phyloP scores from a whole-genome alignment of 768 basidiomycete genomes.

The Tulasnella calospora region DNA sequence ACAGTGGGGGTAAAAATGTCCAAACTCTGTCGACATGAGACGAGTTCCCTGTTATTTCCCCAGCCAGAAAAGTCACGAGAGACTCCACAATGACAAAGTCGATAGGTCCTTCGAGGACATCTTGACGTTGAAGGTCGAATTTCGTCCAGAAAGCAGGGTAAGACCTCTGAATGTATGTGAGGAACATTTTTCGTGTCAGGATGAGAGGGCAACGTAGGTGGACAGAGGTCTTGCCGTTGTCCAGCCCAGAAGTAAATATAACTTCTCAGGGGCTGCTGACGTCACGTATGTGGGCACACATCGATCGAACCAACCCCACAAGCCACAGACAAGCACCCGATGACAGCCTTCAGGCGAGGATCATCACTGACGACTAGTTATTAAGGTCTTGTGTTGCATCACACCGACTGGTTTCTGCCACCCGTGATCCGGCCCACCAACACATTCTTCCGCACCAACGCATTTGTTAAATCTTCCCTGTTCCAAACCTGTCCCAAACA shows the following conservation, averaged over 20 bases:
- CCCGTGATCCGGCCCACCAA: too few relatives aligned
- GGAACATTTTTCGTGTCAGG: background rate
- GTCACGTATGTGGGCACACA: background rate
- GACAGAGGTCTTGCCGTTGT: background rate
- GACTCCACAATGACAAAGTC: conserved; percentile 22
- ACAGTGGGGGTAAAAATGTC: conserved; percentile 71
- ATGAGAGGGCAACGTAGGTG: background rate
- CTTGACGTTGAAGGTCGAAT: conserved; percentile 1
- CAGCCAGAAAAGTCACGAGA: conserved; percentile 49
- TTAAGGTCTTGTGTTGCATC: too few relatives aligned
- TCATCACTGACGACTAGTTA: background rate
- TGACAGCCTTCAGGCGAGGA: background rate
- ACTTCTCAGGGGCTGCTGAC: background rate
- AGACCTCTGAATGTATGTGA: conserved; percentile 8
- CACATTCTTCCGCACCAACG: too few relatives aligned
- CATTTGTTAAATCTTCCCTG: too few relatives aligned
- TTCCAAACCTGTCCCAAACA: too few relatives aligned
- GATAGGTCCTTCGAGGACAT: conserved; percentile 20
- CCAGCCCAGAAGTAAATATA: background rate
- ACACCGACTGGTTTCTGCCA: too few relatives aligned
- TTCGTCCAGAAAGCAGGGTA: background rate
- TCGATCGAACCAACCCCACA: conserved; percentile 5
- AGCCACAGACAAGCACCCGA: background rate
- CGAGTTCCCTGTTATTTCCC: conserved; percentile 68
- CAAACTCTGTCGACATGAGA: conserved; percentile 82